These are phyloP conservation scores for Globisporangium irregulare DNA, from an alignment of 352 stramenopile genomes.

Conservation along the genomic window DNA sequence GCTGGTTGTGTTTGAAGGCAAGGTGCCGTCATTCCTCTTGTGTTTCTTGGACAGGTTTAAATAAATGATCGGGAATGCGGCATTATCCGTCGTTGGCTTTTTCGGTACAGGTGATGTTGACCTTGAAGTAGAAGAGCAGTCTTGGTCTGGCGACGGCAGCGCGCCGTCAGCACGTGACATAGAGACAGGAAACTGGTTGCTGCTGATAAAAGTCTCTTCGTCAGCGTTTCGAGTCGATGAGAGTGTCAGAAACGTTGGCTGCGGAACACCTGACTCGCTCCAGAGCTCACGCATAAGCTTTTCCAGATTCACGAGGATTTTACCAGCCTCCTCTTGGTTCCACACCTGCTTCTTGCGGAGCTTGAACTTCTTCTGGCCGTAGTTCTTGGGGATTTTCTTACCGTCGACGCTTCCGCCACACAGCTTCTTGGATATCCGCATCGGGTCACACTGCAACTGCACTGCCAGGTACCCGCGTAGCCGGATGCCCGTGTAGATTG, in stretches of 20 bases:
- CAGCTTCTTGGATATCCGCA: conserved; percentile 82
- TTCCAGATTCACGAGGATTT: conserved; percentile 45
- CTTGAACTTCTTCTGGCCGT: conserved; percentile 77
- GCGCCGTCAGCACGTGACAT: neutral
- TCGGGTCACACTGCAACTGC: conserved; percentile 77
- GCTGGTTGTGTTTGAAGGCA: neutral
- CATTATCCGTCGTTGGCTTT: conserved; percentile 50
- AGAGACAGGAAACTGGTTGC: conserved; percentile 1
- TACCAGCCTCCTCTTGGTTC: conserved; percentile 44
- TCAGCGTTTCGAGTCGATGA: conserved; percentile 55
- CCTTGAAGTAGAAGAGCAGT: neutral
- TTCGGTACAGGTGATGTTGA: conserved; percentile 10
- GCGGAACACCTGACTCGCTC: conserved; percentile 45
- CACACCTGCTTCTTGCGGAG: conserved; percentile 55
- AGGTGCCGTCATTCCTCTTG: conserved; percentile 24
- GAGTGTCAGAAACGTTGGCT: conserved; percentile 56
- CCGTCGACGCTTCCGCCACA: conserved; percentile 66
- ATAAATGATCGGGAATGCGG: conserved; percentile 73
- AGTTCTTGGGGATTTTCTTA: conserved; percentile 73
- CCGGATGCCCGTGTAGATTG: conserved; percentile 70
- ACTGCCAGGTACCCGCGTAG: conserved; percentile 72
- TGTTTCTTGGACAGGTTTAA: conserved; percentile 73
- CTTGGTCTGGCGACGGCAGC: conserved; percentile 3
- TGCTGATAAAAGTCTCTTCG: conserved; percentile 18
- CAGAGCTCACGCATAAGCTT: conserved; percentile 52